Percentiles rank a stretch among this genome's conserved stretches.
phyloP scores from a whole-genome alignment of 2,329 filamentous ascomycete species.

The Amylocarpus encephaloides region DNA sequence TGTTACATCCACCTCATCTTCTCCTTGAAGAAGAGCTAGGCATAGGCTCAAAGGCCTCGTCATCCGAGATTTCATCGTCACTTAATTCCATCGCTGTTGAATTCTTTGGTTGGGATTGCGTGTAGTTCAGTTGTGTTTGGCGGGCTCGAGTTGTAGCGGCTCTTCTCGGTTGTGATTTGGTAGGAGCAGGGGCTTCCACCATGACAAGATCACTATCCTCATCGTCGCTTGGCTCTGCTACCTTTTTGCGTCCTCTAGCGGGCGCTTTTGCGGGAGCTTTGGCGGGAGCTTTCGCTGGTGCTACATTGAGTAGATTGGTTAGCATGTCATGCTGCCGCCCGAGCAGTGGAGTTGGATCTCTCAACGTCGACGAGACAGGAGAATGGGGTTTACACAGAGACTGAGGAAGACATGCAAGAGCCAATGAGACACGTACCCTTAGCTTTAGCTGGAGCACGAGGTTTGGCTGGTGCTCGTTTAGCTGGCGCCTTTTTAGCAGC shows the following conservation, averaged over 20 bases:
- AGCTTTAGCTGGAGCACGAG: conserved; percentile 34
- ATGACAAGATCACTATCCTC: conserved; percentile 47
- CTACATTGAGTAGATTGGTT: no score
- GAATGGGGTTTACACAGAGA: neutral
- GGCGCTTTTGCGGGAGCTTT: conserved; percentile 37
- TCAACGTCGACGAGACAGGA: neutral
- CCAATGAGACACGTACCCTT: conserved; percentile 16
- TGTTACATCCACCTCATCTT: neutral
- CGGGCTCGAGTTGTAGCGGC: conserved; percentile 29
- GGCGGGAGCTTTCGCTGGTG: conserved; percentile 11
- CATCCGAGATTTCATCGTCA: conserved; percentile 58
- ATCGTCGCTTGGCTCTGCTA: conserved; percentile 31
- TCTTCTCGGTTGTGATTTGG: conserved; percentile 32
- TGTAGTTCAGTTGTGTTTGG: conserved; percentile 47
- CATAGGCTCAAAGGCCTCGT: conserved; percentile 48
- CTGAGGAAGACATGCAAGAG: conserved; percentile 5
- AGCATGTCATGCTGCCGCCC: neutral
- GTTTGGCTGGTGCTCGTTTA: conserved; percentile 36
- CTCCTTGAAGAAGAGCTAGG: conserved; percentile 11
- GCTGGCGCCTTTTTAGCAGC: conserved; percentile 29
- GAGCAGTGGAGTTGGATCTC: neutral
- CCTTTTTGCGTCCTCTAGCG: conserved; percentile 39
- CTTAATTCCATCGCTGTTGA: conserved; percentile 49
- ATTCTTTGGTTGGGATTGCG: conserved; percentile 34
- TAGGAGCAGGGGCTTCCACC: conserved; percentile 39